phyloP scores from a whole-genome alignment of 176 grass and related monocot species.

The Paspalum notatum region DNA sequence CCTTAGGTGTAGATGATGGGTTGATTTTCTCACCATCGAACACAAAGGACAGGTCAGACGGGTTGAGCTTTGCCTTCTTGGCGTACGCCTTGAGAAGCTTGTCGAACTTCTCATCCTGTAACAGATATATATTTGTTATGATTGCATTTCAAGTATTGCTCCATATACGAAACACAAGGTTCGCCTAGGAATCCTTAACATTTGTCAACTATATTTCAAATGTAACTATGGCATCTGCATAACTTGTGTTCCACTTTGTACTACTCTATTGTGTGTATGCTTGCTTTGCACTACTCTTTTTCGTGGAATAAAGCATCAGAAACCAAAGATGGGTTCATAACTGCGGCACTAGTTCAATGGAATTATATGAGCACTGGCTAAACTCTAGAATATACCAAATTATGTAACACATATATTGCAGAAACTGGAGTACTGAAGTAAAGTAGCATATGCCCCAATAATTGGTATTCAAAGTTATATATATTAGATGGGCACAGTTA shows the following conservation, averaged over 20 bases:
- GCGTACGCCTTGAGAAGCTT: conserved; percentile 80
- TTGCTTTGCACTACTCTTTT: neutral
- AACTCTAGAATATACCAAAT: neutral
- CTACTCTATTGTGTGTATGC: neutral
- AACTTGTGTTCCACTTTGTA: too few species aligned
- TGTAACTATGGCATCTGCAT: neutral
- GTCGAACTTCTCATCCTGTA: conserved; percentile 85
- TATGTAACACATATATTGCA: conserved; percentile 1
- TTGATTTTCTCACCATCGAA: conserved; percentile 83
- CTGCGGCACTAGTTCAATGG: neutral
- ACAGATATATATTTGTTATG: neutral
- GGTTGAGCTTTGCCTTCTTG: conserved; percentile 60
- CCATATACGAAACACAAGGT: neutral
- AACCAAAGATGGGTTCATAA: conserved; percentile 15
- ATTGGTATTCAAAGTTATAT: neutral
- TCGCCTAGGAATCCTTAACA: neutral
- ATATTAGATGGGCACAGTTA: neutral
- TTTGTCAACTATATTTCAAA: neutral
- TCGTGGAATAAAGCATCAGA: neutral
- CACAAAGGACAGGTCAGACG: conserved; percentile 55
- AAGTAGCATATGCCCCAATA: neutral
- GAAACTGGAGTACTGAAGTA: neutral
- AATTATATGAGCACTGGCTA: conserved; percentile 11
- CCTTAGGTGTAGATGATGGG: conserved; percentile 53
- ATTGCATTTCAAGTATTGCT: too few species aligned